These are phyloP conservation scores for Warburgia ugandensis DNA, from an alignment of 164 flowering plant species.

Conservation along the genomic window DNA sequence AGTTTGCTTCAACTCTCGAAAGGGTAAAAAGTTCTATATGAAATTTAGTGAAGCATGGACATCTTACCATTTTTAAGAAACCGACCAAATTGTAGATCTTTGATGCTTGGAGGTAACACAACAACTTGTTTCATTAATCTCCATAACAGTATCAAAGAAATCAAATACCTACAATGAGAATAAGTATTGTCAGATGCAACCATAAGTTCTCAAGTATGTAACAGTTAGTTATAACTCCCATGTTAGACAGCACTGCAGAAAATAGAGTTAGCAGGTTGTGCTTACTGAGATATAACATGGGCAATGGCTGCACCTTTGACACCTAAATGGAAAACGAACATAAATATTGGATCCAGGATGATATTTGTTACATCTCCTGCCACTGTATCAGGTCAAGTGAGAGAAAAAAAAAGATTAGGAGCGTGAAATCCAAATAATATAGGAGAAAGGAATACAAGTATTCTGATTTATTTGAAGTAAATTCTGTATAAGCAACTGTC, in stretches of 20 bases:
- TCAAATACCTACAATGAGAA: conserved; percentile 56
- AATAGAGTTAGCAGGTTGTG: conserved; percentile 5
- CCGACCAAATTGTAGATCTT: conserved; percentile 54
- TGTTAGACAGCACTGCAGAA: no score
- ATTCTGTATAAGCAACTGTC: no score
- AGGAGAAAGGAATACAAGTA: no score
- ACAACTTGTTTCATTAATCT: conserved; percentile 50
- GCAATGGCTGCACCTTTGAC: conserved; percentile 97
- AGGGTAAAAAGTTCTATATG: not conserved
- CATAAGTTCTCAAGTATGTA: no score
- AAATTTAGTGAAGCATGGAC: no score
- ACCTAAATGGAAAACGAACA: conserved; percentile 56
- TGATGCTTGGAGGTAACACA: conserved; percentile 67
- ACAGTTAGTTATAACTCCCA: no score
- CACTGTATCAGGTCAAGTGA: conserved; percentile 36
- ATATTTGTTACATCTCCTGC: conserved; percentile 69
- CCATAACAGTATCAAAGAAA: conserved; percentile 47
- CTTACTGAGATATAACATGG: conserved; percentile 96
- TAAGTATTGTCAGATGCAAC: no score
- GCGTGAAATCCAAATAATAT: no score
- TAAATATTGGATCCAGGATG: conserved; percentile 75
- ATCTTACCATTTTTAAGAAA: conserved; percentile 85
- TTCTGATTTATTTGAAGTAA: no score
- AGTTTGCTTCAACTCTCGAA: not conserved
- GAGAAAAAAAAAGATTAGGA: not conserved